Percentiles rank a stretch among this genome's conserved stretches.
Evolutionary conservation across 2,329 filamentous ascomycete species (phyloP).

Genomic region (Trichoderma breve): DNA sequence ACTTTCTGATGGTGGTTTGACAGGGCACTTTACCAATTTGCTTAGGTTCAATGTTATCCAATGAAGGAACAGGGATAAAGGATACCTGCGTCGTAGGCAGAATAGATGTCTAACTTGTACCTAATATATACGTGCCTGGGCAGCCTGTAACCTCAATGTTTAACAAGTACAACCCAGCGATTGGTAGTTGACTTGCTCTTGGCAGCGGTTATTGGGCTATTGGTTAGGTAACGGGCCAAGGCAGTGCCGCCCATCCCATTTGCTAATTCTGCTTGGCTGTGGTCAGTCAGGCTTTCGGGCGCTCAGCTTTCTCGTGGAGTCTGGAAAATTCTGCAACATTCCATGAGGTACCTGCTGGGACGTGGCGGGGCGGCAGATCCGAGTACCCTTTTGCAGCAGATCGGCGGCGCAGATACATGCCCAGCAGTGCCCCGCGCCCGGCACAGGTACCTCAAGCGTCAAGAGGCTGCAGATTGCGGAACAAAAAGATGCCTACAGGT

Average conservation of each 20-base stretch:
- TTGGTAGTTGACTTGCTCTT: neutral
- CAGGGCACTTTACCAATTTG: no score
- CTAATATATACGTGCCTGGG: neutral
- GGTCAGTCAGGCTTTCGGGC: neutral
- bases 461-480: neutral
- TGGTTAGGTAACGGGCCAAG: neutral
- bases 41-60: neutral
- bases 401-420: slow-evolving; percentile 5
- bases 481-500: neutral
- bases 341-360: slow-evolving; percentile 22
- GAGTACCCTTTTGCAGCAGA: slow-evolving; percentile 13
- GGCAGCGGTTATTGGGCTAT: neutral
- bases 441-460: slow-evolving; percentile 4
- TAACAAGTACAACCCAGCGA: neutral
- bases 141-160: neutral
- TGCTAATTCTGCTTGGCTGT: neutral
- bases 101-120: neutral
- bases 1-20: neutral
- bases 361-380: slow-evolving; percentile 22
- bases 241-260: neutral
- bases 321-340: slow-evolving; percentile 31
- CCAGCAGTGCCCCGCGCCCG: slow-evolving; percentile 8
- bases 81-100: neutral
- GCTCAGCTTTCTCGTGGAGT: slow-evolving; percentile 18
- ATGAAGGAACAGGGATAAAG: neutral